Conservation (phyloP, 352 stramenopile genomes). For the Phytophthora constricta region DNA sequence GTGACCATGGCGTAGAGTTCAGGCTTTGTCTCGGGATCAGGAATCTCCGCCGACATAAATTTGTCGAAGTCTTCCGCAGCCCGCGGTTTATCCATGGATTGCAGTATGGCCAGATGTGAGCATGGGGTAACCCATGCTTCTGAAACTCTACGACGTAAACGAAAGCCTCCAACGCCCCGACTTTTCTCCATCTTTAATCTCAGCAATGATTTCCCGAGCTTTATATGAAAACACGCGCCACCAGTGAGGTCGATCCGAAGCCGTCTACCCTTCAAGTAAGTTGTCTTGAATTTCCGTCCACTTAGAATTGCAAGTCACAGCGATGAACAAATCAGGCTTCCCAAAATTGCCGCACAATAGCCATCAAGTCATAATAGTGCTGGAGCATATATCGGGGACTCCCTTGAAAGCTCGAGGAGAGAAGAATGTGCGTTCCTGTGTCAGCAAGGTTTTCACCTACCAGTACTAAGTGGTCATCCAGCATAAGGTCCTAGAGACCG, state of each 20-base stretch:
- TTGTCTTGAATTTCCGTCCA: constrained; percentile 33
- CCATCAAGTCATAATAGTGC: constrained; percentile 49
- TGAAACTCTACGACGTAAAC: constrained; percentile 55
- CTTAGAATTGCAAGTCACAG: constrained; percentile 49
- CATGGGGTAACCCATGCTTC: constrained; percentile 52
- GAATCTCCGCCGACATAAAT: constrained; percentile 33
- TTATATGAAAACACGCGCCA: constrained; percentile 26
- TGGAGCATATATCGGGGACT: constrained; percentile 21
- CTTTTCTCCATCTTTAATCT: constrained; percentile 34
- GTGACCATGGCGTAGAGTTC: constrained; percentile 11
- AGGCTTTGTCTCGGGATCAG: constrained; percentile 2
- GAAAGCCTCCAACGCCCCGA: constrained; percentile 16
- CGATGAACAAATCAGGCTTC: constrained; percentile 59
- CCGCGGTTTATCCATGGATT: constrained; percentile 27
- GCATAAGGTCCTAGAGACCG: background rate
- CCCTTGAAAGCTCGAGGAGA: background rate
- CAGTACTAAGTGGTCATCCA: background rate
- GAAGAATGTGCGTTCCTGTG: constrained; percentile 2
- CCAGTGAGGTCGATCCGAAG: constrained; percentile 24
- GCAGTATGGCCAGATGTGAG: constrained; percentile 55
- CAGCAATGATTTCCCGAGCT: constrained; percentile 26
- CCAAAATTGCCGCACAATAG: constrained; percentile 40
- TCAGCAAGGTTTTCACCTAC: background rate
- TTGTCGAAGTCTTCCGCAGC: constrained; percentile 11
- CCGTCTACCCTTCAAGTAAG: constrained; percentile 9